Base-by-base conservation (phyloP, 805 yeast genomes). In the Saturnispora silvae region DNA sequence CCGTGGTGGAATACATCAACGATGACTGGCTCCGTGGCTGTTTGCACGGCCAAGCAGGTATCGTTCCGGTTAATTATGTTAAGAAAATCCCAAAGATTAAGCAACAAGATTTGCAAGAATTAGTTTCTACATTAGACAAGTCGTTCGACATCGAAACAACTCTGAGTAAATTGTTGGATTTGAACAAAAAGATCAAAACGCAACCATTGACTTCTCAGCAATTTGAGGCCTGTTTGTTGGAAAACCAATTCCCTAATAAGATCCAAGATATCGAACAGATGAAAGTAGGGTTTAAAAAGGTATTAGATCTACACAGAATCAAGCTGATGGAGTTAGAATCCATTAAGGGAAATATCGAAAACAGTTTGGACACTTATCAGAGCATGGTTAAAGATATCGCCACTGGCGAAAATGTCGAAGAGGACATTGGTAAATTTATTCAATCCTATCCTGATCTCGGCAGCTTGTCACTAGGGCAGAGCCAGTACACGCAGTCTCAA, bases 1-100 rank as follows among this genome's bases (percentile, higher is more conserved):
- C 80, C 1, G 95, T 92, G 1, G 65, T 87, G 25, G 97, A 87
- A 49, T 69, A 80, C 13, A 94, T 82, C 5, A 87, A 86, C 55
- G 69, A 83, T 44, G 97, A 89, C 52, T 89, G 98, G 98, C 83
- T 96, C 80, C 70, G 84, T 46, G 98, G 98, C 13, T 73, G 89
- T 5, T 60, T 89, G 35, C 68, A 72, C 38, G 96, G 96, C 1
- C 70, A 68, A 38, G 67, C 76, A 35, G 98, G 98, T 15, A 79
- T 92, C 11, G 86, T 89, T 58, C 98, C 98, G 0, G 69, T 83
- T 41, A 89, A 89, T 54, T 89, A 92, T 52, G 97, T 92, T 1
- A 71, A 83, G 0, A 86, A 86, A 2, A 61, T 86, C 4, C 71
- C 77, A 1, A 80, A 76, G 32, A 77, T 80, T 25, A 65, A 83